Evolutionary conservation across 768 basidiomycete species (phyloP).

Genomic region (Asterophora lycoperdoides): DNA sequence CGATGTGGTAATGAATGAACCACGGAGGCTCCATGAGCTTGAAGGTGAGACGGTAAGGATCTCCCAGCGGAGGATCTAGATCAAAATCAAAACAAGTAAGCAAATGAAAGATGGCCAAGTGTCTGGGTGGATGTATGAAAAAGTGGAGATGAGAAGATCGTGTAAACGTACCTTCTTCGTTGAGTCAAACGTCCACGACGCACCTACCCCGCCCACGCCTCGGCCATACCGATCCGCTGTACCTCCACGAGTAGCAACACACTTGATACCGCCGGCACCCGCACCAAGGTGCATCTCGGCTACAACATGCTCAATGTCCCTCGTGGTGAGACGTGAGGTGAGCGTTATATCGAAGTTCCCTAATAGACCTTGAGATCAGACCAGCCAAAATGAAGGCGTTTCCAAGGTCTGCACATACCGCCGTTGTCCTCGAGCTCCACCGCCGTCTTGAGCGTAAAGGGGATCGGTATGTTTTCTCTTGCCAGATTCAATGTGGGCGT

Average conservation of each 20-base stretch:
- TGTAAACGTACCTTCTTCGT: slow-evolving; percentile 45
- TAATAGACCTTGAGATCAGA: slow-evolving; percentile 19
- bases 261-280: slow-evolving; percentile 68
- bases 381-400: neutral
- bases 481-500: slow-evolving; percentile 18
- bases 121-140: neutral
- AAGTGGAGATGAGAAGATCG: neutral
- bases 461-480: slow-evolving; percentile 47
- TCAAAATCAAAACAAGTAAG: neutral
- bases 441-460: slow-evolving; percentile 47
- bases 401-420: slow-evolving; percentile 26
- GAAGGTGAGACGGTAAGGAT: slow-evolving; percentile 65
- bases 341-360: slow-evolving; percentile 60
- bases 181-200: slow-evolving; percentile 81
- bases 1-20: slow-evolving; percentile 52
- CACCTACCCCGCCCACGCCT: slow-evolving; percentile 29
- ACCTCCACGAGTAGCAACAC: slow-evolving; percentile 54
- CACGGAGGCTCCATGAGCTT: slow-evolving; percentile 67
- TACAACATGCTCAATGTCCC: slow-evolving; percentile 65
- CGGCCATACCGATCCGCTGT: slow-evolving; percentile 27
- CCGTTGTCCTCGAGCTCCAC: slow-evolving; percentile 40
- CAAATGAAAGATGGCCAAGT: no score
- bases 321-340: slow-evolving; percentile 57
- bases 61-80: slow-evolving; percentile 76
- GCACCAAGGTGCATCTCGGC: slow-evolving; percentile 75